Base-by-base conservation (phyloP, 371 early-diverging fungal genomes). In the Mucor racemosus region DNA sequence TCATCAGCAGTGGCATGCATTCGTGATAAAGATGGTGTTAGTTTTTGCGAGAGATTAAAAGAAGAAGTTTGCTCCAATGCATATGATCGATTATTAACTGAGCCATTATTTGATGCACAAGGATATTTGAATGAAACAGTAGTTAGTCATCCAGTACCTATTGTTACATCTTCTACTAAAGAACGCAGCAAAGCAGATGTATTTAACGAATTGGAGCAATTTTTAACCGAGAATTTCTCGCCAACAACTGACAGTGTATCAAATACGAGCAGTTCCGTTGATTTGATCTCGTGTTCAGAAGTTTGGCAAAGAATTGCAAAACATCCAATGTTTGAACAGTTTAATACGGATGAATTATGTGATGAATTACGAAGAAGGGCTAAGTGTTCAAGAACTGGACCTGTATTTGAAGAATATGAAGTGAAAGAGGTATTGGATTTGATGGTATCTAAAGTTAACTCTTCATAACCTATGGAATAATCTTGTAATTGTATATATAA, bases 321-420 rank as follows among this genome's bases (percentile, higher is more conserved):
- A 53, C 84, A 84, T 63, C 85, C 86, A 35, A 75, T 74, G 38
- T 84, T 86, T 69, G 81, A 86, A 15, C 75, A 79, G 40, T 81
- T 79, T 9, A 71, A 76, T 44, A 72, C 78, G n/a, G 84, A 84
- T 13, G 67, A 74, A 13, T 53, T 86, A 11, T 86, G 82, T 34
- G 61, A 75, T 54, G 76, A 81, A 39, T 46, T 85, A 34, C 80
- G 84, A 58, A 63, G 73, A 14, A 79, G 75, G 50, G 85, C 86
- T 4, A 85, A 80, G 62, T 86, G 86, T 62, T 84, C 86, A 26
- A 80, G 74, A 11, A 69, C 79, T 50, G 86, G 86, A 0, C 84
- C 86, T 26, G 77, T 82, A 0, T 80, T 86, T 64, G 66, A 77
- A 14, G 72, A 80, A 46, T 60, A 74, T 40, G 74, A 69, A 34